These are phyloP conservation scores for Pseudocercospora macadamiae DNA, from an alignment of 2,329 filamentous ascomycete genomes.

Conservation along the genomic window DNA sequence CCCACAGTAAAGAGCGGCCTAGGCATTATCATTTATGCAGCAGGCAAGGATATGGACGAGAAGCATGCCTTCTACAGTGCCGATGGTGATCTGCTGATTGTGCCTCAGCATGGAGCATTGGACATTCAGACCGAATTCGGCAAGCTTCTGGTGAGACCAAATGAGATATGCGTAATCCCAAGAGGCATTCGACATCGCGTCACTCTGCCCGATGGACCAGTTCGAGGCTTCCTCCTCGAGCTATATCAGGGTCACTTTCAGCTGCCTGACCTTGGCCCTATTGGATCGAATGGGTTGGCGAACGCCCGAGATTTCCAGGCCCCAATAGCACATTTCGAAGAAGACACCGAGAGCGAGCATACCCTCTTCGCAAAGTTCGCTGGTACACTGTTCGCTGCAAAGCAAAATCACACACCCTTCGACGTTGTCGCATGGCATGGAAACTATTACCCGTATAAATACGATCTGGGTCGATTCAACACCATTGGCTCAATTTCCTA, in stretches of 20 bases:
- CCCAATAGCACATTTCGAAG: slow-evolving; percentile 62
- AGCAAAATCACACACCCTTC: slow-evolving; percentile 68
- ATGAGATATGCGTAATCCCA: slow-evolving; percentile 69
- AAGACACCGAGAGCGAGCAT: slow-evolving; percentile 59
- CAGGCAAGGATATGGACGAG: slow-evolving; percentile 75
- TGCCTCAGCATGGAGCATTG: slow-evolving; percentile 66
- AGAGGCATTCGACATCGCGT: slow-evolving; percentile 67
- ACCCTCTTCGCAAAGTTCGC: slow-evolving; percentile 64
- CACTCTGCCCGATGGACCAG: slow-evolving; percentile 61
- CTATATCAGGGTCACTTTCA: slow-evolving; percentile 67
- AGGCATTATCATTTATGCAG: slow-evolving; percentile 79
- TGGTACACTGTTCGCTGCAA: slow-evolving; percentile 62
- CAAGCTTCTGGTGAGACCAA: slow-evolving; percentile 64
- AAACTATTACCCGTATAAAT: slow-evolving; percentile 66
- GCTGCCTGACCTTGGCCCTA: slow-evolving; percentile 67
- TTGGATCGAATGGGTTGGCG: slow-evolving; percentile 68
- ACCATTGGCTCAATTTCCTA: slow-evolving; percentile 60
- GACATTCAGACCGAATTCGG: slow-evolving; percentile 72
- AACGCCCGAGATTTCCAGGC: slow-evolving; percentile 67
- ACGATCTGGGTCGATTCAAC: slow-evolving; percentile 61
- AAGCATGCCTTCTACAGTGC: slow-evolving; percentile 80
- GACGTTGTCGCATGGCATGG: slow-evolving; percentile 75
- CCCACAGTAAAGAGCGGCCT: slow-evolving; percentile 77
- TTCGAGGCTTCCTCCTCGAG: slow-evolving; percentile 69
- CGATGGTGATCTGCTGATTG: slow-evolving; percentile 69